phyloP scores from a whole-genome alignment of 2,329 filamentous ascomycete species.

The Aspergillus sp. region DNA sequence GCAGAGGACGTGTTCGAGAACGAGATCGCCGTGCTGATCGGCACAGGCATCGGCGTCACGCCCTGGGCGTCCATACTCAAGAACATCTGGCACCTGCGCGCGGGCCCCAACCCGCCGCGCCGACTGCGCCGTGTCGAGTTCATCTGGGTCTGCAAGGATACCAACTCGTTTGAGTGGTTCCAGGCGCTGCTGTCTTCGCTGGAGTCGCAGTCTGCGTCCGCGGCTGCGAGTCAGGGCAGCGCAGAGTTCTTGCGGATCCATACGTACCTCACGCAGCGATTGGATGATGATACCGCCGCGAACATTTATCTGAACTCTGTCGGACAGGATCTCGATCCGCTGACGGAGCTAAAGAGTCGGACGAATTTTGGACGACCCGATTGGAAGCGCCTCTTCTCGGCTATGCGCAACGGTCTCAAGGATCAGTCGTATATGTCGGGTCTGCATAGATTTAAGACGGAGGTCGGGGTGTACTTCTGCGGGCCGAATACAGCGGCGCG shows the following conservation, averaged over 20 bases:
- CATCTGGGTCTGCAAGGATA: conserved; percentile 98
- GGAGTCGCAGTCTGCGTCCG: conserved; percentile 76
- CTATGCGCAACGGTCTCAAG: conserved; percentile 84
- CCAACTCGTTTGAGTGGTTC: conserved; percentile 97
- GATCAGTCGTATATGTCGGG: conserved; percentile 82
- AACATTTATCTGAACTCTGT: conserved; percentile 98
- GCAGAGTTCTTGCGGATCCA: conserved; percentile 93
- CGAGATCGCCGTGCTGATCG: conserved; percentile 74
- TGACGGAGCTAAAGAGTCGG: conserved; percentile 83
- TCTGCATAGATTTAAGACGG: conserved; percentile 69
- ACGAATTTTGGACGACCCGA: conserved; percentile 96
- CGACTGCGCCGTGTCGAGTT: conserved; percentile 95
- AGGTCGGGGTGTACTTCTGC: conserved; percentile 97
- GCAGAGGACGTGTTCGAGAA: conserved; percentile 98
- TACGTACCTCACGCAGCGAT: conserved; percentile 91
- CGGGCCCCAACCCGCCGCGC: conserved; percentile 81
- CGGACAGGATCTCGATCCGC: conserved; percentile 79
- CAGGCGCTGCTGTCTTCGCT: conserved; percentile 88
- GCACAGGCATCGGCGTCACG: conserved; percentile 81
- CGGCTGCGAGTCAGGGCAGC: conserved; percentile 53
- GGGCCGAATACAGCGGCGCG: conserved; percentile 78
- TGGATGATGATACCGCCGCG: conserved; percentile 87
- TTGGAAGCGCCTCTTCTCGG: conserved; percentile 73
- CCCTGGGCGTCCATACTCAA: conserved; percentile 86
- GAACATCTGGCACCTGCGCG: conserved; percentile 96